phyloP scores from a whole-genome alignment of 179 eudicot genomes.

The Vitellaria paradoxa region DNA sequence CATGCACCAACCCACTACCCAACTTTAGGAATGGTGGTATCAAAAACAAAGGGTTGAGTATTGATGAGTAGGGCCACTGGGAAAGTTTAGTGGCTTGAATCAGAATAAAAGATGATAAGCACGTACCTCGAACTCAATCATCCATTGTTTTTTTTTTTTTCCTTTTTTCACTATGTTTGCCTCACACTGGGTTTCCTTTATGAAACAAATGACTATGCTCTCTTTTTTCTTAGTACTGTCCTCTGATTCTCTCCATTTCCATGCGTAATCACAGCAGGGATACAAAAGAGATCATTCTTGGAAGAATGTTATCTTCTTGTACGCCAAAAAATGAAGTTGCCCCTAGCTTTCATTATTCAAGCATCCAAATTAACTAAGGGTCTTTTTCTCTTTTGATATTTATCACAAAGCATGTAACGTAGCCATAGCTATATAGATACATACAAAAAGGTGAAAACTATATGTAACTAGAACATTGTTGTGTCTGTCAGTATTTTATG shows the following conservation, averaged over 20 bases:
- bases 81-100: neutral
- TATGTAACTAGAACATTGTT: too few relatives aligned
- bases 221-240: neutral
- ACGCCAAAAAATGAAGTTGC: too few relatives aligned
- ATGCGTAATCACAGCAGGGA: neutral
- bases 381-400: too few relatives aligned
- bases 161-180: neutral
- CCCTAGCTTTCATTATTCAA: too few relatives aligned
- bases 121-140: neutral
- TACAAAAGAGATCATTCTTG: neutral
- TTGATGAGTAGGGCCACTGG: neutral
- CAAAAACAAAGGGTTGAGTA: neutral
- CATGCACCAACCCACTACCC: neutral
- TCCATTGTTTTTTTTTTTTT: neutral
- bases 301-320: too few relatives aligned
- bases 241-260: neutral
- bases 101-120: neutral
- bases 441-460: too few relatives aligned
- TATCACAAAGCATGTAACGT: too few relatives aligned
- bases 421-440: too few relatives aligned
- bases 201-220: neutral
- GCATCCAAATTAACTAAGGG: too few relatives aligned
- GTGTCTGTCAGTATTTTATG: too few relatives aligned
- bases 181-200: neutral
- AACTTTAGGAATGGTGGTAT: neutral